phyloP scores from a whole-genome alignment of 345 rosid genomes.

The Citrus medica region DNA sequence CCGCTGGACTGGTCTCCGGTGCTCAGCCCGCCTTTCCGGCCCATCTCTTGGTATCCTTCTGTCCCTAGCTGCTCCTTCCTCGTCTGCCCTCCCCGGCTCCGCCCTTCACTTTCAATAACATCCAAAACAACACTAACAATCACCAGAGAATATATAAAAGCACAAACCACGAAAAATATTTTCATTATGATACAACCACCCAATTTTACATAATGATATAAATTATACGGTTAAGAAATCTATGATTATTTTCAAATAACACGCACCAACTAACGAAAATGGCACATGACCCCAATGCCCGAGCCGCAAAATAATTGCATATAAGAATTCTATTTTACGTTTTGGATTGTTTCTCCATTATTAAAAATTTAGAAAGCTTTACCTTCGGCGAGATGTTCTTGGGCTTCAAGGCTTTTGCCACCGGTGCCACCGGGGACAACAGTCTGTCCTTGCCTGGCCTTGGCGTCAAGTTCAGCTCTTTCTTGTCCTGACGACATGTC shows the following conservation, averaged over 20 bases:
- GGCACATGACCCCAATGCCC: no score
- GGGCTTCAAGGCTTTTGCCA: constrained; percentile 90
- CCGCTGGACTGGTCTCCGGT: constrained; percentile 32
- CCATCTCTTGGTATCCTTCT: constrained; percentile 67
- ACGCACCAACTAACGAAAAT: no score
- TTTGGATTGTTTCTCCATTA: not conserved
- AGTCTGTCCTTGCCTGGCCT: constrained; percentile 69
- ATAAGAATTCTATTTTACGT: no score
- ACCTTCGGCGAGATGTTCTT: constrained; percentile 86
- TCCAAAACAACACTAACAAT: no score
- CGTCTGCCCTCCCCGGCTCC: constrained; percentile 58
- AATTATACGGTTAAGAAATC: no score
- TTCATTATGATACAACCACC: no score
- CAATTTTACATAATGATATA: fast-evolving
- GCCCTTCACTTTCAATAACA: constrained; percentile 27
- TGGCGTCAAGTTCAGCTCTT: constrained; percentile 57
- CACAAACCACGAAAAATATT: no score
- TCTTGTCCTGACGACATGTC: constrained; percentile 50
- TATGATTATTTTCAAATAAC: no score
- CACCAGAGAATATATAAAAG: no score
- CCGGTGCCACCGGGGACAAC: constrained; percentile 86
- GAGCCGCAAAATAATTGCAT: no score
- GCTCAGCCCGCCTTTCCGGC: constrained; percentile 47
- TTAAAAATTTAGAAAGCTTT: not conserved
- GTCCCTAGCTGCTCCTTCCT: constrained; percentile 55